phyloP scores from a whole-genome alignment of 768 basidiomycete species.

The Terana coerulea region DNA sequence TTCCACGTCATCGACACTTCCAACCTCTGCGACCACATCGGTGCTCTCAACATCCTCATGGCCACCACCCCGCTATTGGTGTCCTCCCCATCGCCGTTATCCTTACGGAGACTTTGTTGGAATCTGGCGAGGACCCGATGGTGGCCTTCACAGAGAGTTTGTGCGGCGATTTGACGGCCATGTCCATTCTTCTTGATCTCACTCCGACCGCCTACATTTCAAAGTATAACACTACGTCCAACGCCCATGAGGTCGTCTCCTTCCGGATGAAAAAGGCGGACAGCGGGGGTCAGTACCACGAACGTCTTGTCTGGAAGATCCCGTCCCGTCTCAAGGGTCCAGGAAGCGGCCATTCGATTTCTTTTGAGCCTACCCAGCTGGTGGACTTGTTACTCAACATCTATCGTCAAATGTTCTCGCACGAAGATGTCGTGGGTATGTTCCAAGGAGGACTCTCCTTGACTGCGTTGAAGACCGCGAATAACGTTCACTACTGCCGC shows the following conservation, averaged over 20 bases:
- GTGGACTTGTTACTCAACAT: slow-evolving; percentile 37
- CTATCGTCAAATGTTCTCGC: slow-evolving; percentile 40
- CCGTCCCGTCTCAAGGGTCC: slow-evolving; percentile 3
- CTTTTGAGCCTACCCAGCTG: slow-evolving; percentile 32
- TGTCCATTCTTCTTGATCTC: slow-evolving; percentile 40
- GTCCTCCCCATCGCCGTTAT: slow-evolving; percentile 7
- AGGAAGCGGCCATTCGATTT: slow-evolving; percentile 5
- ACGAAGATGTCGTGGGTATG: neutral
- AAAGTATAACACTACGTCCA: slow-evolving; percentile 37
- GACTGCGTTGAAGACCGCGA: slow-evolving; percentile 1
- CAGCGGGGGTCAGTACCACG: slow-evolving; percentile 30
- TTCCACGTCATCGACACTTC: slow-evolving; percentile 24
- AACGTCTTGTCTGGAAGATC: slow-evolving; percentile 38
- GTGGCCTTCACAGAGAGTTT: slow-evolving; percentile 30
- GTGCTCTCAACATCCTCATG: slow-evolving; percentile 18
- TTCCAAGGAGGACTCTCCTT: slow-evolving; percentile 31
- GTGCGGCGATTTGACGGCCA: slow-evolving; percentile 37
- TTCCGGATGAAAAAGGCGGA: slow-evolving; percentile 1
- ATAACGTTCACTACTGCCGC: slow-evolving; percentile 41
- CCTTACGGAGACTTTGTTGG: slow-evolving; percentile 19
- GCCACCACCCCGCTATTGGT: slow-evolving; percentile 15
- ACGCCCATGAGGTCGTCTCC: slow-evolving; percentile 35
- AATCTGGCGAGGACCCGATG: slow-evolving; percentile 22
- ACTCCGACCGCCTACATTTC: slow-evolving; percentile 37
- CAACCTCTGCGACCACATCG: slow-evolving; percentile 19